Base-by-base conservation (phyloP, 1,139 yeast genomes). In the Saccharomyces hybrid region DNA sequence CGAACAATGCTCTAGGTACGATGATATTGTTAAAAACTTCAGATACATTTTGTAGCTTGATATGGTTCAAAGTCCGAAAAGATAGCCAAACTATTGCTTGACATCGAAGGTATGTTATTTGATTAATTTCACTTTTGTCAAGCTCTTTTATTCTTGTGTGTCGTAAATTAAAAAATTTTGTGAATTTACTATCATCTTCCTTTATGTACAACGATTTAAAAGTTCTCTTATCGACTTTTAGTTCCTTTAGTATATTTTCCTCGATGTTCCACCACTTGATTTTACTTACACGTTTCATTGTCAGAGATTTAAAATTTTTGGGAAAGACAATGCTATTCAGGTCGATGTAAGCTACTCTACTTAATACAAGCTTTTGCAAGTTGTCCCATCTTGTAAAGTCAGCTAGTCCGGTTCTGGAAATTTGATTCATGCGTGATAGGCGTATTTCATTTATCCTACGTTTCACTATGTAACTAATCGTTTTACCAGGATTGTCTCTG, bases 351-450 rank as follows among this genome's bases (percentile, higher is more conserved):
- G 54, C 58, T n/a, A 64, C 47, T 16, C 59, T 56, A 13, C 46
- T 50, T 9, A 68, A 19, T 2, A 31, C 46, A 13, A 68, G 47
- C 23, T 51, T 53, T 48, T 55, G 54, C 11, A 68, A 54, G 32
- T 60, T 60, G 38, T 64, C 68, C 71, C 71, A 68, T 53, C 60
- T 61, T 5, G 62, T 55, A 9, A 67, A 58, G 52, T 68, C 67
- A 1, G 65, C 61, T 3, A 63, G 44, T 11, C 65, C 62, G 3
- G 54, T 47, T 31, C 44, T 42, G 1, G 63, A 51, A 5, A 61
- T 47, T 31, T 59, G 51, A 26, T 44, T 51, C 26, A 60, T 19
- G 52, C 60, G 62, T 25, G 53, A 42, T 9, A 64, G 26, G 42
- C 55, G 53, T 11, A 68, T 50, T 13, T 50, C 52, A 27, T 50